Conservation (phyloP, 2,329 filamentous ascomycete species). For the Penicillium sp. region DNA sequence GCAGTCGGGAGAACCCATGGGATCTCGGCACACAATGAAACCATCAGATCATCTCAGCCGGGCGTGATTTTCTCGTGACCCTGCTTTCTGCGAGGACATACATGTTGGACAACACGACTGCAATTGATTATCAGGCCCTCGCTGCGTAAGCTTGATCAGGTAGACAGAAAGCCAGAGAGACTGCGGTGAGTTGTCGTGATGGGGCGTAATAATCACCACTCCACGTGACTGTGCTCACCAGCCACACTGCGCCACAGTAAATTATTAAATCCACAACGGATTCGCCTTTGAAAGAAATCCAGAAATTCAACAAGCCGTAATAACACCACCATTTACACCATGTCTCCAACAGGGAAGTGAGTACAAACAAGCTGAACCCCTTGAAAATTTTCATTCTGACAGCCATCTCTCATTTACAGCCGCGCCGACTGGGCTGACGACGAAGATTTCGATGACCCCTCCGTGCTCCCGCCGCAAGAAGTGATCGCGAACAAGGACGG, state of each 20-base stretch:
- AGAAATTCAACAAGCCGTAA: constrained; percentile 39
- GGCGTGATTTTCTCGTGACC: too few relatives aligned
- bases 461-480: constrained; percentile 77
- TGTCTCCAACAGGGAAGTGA: constrained; percentile 49
- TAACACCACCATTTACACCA: constrained; percentile 34
- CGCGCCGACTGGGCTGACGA: constrained; percentile 92
- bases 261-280: constrained; percentile 45
- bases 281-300: constrained; percentile 39
- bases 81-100: too few relatives aligned
- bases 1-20: too few relatives aligned
- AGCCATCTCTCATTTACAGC: constrained; percentile 33
- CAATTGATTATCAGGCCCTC: too few relatives aligned
- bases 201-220: constrained; percentile 3
- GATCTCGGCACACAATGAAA: too few relatives aligned
- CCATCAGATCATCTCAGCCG: too few relatives aligned
- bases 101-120: too few relatives aligned
- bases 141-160: too few relatives aligned
- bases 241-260: constrained; percentile 38
- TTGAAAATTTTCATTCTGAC: constrained; percentile 15
- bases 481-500: constrained; percentile 97
- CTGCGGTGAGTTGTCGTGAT: neutral
- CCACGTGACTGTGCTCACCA: constrained; percentile 27
- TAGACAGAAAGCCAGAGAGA: neutral
- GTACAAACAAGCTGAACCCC: constrained; percentile 17
- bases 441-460: constrained; percentile 77